Percentiles rank a stretch among this genome's conserved stretches.
Conservation (phyloP, 495 filamentous ascomycete species). For the Xylaria telfairii region DNA sequence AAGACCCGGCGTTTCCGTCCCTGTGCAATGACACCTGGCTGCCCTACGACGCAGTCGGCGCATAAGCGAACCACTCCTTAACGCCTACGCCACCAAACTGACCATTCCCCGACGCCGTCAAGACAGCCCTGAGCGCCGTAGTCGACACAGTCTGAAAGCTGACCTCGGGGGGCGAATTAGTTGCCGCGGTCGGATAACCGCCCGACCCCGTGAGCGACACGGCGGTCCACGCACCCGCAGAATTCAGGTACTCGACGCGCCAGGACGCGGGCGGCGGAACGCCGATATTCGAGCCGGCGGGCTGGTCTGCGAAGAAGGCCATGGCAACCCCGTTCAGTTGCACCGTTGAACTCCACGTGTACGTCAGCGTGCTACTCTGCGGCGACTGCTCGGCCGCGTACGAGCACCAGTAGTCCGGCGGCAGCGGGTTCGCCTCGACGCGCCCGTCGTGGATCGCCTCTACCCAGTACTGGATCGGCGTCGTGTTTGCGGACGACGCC, state of each 20-base stretch:
- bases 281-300: conserved; percentile 19
- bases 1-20: not conserved
- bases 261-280: conserved; percentile 19
- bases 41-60: conserved; percentile 15
- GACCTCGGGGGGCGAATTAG: conserved; percentile 6
- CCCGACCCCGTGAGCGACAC: conserved; percentile 7
- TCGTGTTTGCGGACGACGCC: conserved; percentile 14
- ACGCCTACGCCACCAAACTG: conserved; percentile 16
- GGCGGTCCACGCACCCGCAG: conserved; percentile 4
- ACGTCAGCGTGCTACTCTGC: conserved; percentile 19
- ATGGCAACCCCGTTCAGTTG: conserved; percentile 19
- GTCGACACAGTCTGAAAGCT: conserved; percentile 14
- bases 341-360: conserved; percentile 18
- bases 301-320: conserved; percentile 23
- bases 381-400: conserved; percentile 18
- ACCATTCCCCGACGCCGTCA: conserved; percentile 13
- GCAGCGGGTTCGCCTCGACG: conserved; percentile 19
- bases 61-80: conserved; percentile 23
- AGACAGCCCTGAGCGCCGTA: conserved; percentile 9
- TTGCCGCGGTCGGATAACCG: conserved; percentile 19
- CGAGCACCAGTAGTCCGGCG: conserved; percentile 21
- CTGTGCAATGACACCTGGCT: not conserved
- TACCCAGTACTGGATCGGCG: conserved; percentile 23
- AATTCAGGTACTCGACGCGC: conserved; percentile 8
- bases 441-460: conserved; percentile 18